Percentiles rank a stretch among this genome's conserved stretches.
These are phyloP conservation scores for Globisporangium spinosum DNA, from an alignment of 352 stramenopile genomes.

Conservation along the genomic window DNA sequence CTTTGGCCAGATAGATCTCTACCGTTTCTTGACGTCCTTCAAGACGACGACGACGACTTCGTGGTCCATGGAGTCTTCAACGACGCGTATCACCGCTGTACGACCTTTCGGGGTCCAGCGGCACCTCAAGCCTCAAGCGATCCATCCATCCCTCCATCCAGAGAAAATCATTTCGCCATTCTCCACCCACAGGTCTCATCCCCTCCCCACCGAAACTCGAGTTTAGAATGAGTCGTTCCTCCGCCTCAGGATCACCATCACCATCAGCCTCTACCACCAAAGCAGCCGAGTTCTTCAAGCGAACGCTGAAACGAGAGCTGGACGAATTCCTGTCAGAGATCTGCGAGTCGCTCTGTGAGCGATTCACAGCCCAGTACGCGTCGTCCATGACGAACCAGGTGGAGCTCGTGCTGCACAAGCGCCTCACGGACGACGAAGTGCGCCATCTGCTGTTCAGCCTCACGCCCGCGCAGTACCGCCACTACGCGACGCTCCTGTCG, in stretches of 20 bases:
- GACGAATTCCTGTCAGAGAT: constrained; percentile 24
- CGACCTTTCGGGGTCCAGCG: not conserved
- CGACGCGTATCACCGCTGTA: not conserved
- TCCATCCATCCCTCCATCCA: not conserved
- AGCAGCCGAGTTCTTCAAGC: not conserved
- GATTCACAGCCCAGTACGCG: constrained; percentile 27
- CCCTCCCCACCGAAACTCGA: not conserved
- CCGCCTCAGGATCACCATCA: not conserved
- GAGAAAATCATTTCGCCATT: not conserved
- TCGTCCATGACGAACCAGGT: constrained; percentile 26
- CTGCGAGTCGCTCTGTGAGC: constrained; percentile 20
- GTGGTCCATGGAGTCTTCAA: not conserved
- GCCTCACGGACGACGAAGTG: constrained; percentile 36
- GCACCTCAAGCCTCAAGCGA: not conserved
- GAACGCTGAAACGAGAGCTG: constrained; percentile 19
- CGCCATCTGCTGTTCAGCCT: constrained; percentile 34
- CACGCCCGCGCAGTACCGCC: constrained; percentile 19
- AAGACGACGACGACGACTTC: not conserved
- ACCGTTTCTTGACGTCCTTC: too few species aligned
- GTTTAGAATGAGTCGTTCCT: not conserved
- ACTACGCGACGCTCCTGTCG: constrained; percentile 26
- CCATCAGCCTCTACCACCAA: not conserved
- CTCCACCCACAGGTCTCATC: not conserved
- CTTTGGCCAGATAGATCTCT: too few species aligned
- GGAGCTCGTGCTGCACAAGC: constrained; percentile 34